Evolutionary conservation across 345 rosid species (phyloP), one percentile per base, ranked within the genome.

Genomic region (Microcos paniculata): DNA sequence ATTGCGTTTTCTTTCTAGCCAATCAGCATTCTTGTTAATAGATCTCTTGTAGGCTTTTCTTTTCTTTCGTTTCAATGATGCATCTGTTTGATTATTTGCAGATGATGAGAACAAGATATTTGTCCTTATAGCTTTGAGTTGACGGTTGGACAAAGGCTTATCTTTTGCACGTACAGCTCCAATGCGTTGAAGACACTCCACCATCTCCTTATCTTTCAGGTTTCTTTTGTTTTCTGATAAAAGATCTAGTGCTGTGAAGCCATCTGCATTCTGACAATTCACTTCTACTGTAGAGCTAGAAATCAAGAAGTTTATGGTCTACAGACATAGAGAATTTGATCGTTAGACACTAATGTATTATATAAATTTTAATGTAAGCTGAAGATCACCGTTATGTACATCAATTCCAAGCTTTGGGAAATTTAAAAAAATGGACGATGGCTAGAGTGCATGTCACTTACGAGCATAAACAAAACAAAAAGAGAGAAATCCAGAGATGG

Each of bases 231-330:
- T 73, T 3, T 70, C n/a, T 8, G 28, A 14, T 14, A 76, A 16
- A 40, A 76, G 38, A 49, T 77, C 76, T 2, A 74, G 6, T 7
- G 77, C 76, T 3, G 80, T 69, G n/a, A 77, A 56, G 6, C 85
- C 83, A 58, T 56, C 70, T 26, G 53, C 62, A 6, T 79, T 82
- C 46, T 38, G 33, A 8, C 51, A 51, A 33, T 74, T 67, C 38
- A 75, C 43, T 12, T 77, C 71, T 6, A 81, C 74, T 35, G 21
- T 3, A 31, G 79, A 63, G 48, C 9, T 49, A 11, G 61, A 51
- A 6, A 83, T 53, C 74, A 83, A 59, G 58, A 53, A 80, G 21
- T 62, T 59, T 4, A 78, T 35, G 10, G 58, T 28, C 83, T 83
- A 62, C 81, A 74, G 5, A 12, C 18, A 23, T 2, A 18, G 4